phyloP scores from a whole-genome alignment of 164 flowering plant species.

The Paratinospora sagittata region DNA sequence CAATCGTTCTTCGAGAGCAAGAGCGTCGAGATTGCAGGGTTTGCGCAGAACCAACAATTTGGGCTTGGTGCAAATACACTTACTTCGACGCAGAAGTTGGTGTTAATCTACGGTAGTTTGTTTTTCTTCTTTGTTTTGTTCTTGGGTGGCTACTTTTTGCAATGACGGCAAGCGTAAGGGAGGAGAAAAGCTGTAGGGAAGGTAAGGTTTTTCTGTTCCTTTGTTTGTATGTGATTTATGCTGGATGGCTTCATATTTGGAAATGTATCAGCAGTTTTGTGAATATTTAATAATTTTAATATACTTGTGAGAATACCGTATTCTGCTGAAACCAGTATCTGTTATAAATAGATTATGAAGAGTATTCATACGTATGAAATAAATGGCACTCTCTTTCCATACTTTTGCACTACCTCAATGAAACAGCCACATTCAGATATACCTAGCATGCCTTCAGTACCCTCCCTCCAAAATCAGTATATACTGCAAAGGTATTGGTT shows the following conservation, averaged over 20 bases:
- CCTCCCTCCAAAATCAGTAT: too few relatives aligned
- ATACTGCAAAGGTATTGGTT: too few relatives aligned
- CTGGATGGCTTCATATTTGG: neutral
- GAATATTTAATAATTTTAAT: too few relatives aligned
- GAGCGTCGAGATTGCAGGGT: conserved; percentile 96
- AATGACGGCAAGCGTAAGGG: conserved; percentile 24
- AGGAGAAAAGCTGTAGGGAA: neutral
- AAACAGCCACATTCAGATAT: too few relatives aligned
- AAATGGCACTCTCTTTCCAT: too few relatives aligned
- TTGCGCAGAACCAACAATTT: conserved; percentile 91
- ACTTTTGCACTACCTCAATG: too few relatives aligned
- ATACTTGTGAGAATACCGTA: too few relatives aligned
- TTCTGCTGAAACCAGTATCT: too few relatives aligned
- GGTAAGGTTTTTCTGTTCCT: neutral
- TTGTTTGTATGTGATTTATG: neutral
- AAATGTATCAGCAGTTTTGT: neutral
- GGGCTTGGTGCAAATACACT: conserved; percentile 84
- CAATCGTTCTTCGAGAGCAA: conserved; percentile 79
- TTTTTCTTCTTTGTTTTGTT: conserved; percentile 61
- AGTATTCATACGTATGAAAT: too few relatives aligned
- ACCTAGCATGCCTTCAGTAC: too few relatives aligned
- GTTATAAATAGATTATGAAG: too few relatives aligned
- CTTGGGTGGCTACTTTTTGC: conserved; percentile 84
- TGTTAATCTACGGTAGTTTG: conserved; percentile 75
- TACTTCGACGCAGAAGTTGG: conserved; percentile 78